Percentiles rank a stretch among this genome's conserved stretches.
Evolutionary conservation across 495 filamentous ascomycete species (phyloP).

Genomic region (Hyphodiscus hymeniophilus): DNA sequence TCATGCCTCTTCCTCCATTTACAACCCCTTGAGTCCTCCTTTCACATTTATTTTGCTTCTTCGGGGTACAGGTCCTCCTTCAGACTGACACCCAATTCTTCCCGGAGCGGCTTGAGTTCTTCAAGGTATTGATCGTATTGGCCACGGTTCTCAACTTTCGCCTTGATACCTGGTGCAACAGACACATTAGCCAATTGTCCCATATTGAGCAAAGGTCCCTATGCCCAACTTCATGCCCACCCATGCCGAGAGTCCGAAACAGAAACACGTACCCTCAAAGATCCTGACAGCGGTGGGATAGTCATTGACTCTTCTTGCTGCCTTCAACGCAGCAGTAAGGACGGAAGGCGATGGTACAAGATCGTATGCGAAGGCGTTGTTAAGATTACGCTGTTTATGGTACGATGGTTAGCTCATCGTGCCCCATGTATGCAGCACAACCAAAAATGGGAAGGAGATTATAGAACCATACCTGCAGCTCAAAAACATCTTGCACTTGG

Average conservation of each 20-base stretch:
- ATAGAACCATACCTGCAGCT: constrained; percentile 78
- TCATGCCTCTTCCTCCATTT: constrained; percentile 13
- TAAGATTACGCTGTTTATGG: constrained; percentile 77
- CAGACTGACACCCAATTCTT: constrained; percentile 85
- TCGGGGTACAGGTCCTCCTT: constrained; percentile 95
- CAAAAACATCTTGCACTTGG: constrained; percentile 94
- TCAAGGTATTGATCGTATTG: constrained; percentile 98
- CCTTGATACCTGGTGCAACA: constrained; percentile 71
- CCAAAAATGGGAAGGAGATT: not conserved
- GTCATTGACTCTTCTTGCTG: constrained; percentile 94
- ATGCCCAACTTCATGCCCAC: not conserved
- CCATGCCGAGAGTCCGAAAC: not conserved
- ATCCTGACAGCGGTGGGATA: constrained; percentile 95
- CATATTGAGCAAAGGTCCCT: no score
- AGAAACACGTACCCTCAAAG: constrained; percentile 75
- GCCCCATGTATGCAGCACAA: constrained; percentile 4
- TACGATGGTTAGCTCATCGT: constrained; percentile 16
- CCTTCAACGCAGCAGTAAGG: constrained; percentile 80
- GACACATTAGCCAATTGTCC: constrained; percentile 3
- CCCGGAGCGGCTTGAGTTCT: constrained; percentile 83
- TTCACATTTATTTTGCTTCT: constrained; percentile 19
- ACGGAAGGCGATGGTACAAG: constrained; percentile 92
- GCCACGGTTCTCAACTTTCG: constrained; percentile 95
- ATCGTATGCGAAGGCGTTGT: constrained; percentile 99
- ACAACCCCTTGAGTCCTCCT: constrained; percentile 5